phyloP scores from a whole-genome alignment of 148 eudicot species.

The Camellia japonica region DNA sequence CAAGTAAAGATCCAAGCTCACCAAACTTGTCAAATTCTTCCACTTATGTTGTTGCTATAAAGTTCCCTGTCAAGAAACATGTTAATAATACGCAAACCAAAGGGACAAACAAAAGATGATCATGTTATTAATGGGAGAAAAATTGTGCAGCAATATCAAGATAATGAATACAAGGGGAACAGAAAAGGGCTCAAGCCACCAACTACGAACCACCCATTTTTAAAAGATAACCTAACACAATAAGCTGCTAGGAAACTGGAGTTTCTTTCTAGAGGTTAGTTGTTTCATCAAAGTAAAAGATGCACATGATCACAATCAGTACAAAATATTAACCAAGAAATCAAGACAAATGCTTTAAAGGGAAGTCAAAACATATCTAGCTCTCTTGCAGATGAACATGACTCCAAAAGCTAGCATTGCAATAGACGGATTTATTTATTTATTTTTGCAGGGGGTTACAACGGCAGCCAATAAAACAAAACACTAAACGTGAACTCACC shows the following conservation, averaged over 20 bases:
- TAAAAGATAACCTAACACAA: background rate
- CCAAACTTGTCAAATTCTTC: conserved; percentile 59
- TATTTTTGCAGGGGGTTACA: too few relatives aligned
- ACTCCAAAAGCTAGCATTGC: background rate
- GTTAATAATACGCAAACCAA: background rate
- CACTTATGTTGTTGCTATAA: conserved; percentile 75
- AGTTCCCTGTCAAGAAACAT: conserved; percentile 62
- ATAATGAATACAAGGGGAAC: background rate
- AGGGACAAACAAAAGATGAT: background rate
- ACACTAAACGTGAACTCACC: too few relatives aligned
- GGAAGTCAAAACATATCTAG: background rate
- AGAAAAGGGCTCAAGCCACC: background rate
- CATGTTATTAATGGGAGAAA: background rate
- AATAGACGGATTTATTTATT: background rate
- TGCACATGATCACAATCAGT: background rate
- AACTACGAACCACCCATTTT: background rate
- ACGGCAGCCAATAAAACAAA: too few relatives aligned
- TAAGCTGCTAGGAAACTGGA: background rate
- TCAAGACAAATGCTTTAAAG: background rate
- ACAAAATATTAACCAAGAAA: background rate
- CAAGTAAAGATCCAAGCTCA: conserved; percentile 87
- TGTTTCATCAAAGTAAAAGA: background rate
- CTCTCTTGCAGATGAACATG: background rate
- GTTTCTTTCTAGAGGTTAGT: background rate
- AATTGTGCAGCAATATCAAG: background rate